These are phyloP conservation scores for Dicorynia guianensis DNA, from an alignment of 306 rosid species.

Conservation along the genomic window DNA sequence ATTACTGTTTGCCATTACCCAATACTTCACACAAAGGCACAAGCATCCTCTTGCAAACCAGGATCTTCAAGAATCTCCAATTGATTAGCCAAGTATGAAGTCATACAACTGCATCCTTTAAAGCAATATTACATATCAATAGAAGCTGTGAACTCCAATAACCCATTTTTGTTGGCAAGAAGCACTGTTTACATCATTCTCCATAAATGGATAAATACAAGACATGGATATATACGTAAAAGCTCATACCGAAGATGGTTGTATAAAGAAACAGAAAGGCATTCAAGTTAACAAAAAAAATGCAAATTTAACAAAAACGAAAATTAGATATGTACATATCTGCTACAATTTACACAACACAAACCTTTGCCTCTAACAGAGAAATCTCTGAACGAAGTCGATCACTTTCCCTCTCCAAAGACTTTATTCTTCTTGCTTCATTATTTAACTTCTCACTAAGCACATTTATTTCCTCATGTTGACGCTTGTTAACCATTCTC, in stretches of 20 bases:
- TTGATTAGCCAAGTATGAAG: neutral
- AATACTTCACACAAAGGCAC: neutral
- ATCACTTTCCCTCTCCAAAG: slow-evolving; percentile 87
- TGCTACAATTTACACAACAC: slow-evolving; percentile 37
- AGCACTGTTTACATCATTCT: slow-evolving; percentile 17
- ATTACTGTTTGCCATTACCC: neutral
- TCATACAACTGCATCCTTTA: neutral
- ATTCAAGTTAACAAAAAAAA: slow-evolving; percentile 22
- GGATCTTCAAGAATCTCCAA: neutral
- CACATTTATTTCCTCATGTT: slow-evolving; percentile 70
- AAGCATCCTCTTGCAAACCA: neutral
- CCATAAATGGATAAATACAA: slow-evolving; percentile 4
- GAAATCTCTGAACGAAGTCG: slow-evolving; percentile 82
- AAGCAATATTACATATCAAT: neutral
- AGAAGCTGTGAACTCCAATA: slow-evolving; percentile 18
- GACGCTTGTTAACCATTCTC: slow-evolving; percentile 62
- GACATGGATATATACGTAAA: slow-evolving; percentile 14
- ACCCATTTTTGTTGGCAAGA: slow-evolving; percentile 15
- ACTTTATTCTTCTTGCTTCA: slow-evolving; percentile 77
- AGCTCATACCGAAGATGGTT: slow-evolving; percentile 15
- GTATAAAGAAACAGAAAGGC: slow-evolving; percentile 20
- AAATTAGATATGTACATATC: slow-evolving; percentile 17
- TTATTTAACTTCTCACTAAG: slow-evolving; percentile 71
- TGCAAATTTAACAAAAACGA: slow-evolving; percentile 3
- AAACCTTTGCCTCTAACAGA: slow-evolving; percentile 91